Percentiles rank a stretch among this genome's conserved stretches.
These are phyloP conservation scores for Coffea eugenioides DNA, from an alignment of 257 asterid genomes.

Conservation along the genomic window DNA sequence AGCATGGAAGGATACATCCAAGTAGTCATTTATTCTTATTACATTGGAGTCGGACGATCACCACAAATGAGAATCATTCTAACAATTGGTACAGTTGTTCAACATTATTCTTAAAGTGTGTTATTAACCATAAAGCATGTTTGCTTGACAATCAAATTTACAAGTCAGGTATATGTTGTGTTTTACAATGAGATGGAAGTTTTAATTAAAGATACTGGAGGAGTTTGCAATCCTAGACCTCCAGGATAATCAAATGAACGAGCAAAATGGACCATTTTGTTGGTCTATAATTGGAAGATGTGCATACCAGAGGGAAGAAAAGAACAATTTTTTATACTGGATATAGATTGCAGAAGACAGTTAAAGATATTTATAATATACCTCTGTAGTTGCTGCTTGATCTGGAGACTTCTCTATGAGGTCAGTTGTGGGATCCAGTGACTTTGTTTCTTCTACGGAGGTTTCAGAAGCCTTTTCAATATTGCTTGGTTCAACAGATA, in stretches of 20 bases:
- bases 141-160: not conserved
- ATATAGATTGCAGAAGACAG: not conserved
- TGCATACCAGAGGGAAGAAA: not conserved
- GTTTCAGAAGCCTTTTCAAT: constrained; percentile 30
- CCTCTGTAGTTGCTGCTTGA: constrained; percentile 35
- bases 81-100: not conserved
- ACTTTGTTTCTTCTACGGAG: constrained; percentile 45
- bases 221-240: not conserved
- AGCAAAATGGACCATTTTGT: not conserved
- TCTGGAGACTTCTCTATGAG: constrained; percentile 31
- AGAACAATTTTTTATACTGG: not conserved
- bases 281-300: not conserved
- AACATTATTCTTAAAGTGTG: not conserved
- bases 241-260: not conserved
- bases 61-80: not conserved
- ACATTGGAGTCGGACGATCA: not conserved
- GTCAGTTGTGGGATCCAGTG: constrained; percentile 24
- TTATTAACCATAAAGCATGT: not conserved
- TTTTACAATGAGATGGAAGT: not conserved
- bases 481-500: constrained; percentile 22
- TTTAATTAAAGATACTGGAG: not conserved
- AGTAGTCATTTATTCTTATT: not conserved
- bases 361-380: constrained; percentile 21
- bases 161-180: not conserved
- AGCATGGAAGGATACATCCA: not conserved